Conservation (phyloP, 208 protist genomes). For the Zelonia costaricensis region DNA sequence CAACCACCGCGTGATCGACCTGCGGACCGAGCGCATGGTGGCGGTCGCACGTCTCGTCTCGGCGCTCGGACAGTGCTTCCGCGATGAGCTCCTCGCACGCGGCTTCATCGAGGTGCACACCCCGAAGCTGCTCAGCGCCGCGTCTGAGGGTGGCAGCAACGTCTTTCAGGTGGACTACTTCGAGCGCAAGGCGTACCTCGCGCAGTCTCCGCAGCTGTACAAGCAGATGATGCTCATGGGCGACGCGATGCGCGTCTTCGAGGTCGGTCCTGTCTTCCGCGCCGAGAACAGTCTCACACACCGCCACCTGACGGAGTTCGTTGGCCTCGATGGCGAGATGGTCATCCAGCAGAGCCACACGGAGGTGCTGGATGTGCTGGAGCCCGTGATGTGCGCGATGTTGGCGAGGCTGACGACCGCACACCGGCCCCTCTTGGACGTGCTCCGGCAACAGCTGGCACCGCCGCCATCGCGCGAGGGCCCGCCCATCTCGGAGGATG, state of each 20-base stretch:
- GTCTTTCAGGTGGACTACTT: slow-evolving; percentile 88
- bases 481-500: neutral
- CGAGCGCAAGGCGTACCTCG: slow-evolving; percentile 88
- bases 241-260: slow-evolving; percentile 94
- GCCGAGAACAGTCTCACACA: slow-evolving; percentile 98
- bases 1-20: slow-evolving; percentile 96
- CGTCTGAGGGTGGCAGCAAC: slow-evolving; percentile 92
- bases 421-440: slow-evolving; percentile 11
- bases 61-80: slow-evolving; percentile 83
- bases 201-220: slow-evolving; percentile 99
- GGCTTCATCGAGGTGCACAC: slow-evolving; percentile 98
- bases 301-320: slow-evolving; percentile 99
- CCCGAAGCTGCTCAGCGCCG: slow-evolving; percentile 97
- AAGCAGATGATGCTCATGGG: slow-evolving; percentile 98
- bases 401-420: slow-evolving; percentile 80
- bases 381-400: slow-evolving; percentile 93
- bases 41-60: slow-evolving; percentile 94
- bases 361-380: slow-evolving; percentile 96
- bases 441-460: slow-evolving; percentile 15
- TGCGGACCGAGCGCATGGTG: slow-evolving; percentile 94
- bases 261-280: slow-evolving; percentile 97
- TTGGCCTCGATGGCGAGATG: slow-evolving; percentile 99
- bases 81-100: slow-evolving; percentile 73
- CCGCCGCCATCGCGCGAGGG: slow-evolving; percentile 1
- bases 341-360: slow-evolving; percentile 96